Percentiles rank a stretch among this genome's conserved stretches.
These are phyloP conservation scores for Colletotrichum orchidophilum DNA, from an alignment of 2,329 filamentous ascomycete species.

Conservation along the genomic window DNA sequence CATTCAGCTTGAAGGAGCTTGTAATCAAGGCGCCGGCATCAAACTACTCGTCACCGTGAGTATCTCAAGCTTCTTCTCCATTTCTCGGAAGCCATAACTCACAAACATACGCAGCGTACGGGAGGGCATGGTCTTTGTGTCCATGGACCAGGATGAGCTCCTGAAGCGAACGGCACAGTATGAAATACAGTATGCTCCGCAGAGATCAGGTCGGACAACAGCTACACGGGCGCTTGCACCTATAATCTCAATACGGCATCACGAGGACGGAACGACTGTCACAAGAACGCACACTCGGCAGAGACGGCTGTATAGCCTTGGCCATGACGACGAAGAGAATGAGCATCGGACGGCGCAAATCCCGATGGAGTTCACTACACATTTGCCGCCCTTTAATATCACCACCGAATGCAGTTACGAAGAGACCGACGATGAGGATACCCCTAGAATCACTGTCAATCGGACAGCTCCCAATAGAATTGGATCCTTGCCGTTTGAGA, in stretches of 20 bases:
- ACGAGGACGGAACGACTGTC: conserved; percentile 60
- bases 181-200: conserved; percentile 71
- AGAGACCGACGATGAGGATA: conserved; percentile 54
- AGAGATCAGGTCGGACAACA: conserved; percentile 36
- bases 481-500: conserved; percentile 65
- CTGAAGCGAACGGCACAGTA: conserved; percentile 78
- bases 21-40: conserved; percentile 83
- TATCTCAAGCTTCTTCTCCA: not conserved
- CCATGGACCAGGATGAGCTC: conserved; percentile 84
- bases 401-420: conserved; percentile 70
- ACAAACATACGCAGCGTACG: conserved; percentile 68
- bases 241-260: conserved; percentile 62
- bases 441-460: conserved; percentile 35
- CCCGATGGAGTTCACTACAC: conserved; percentile 62
- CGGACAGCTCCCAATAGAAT: conserved; percentile 61
- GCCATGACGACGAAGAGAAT: conserved; percentile 52
- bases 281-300: conserved; percentile 54
- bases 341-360: conserved; percentile 63
- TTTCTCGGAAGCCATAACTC: conserved; percentile 39
- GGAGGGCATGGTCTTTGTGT: conserved; percentile 91
- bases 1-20: conserved; percentile 86
- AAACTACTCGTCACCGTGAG: conserved; percentile 89
- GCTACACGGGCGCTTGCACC: conserved; percentile 37
- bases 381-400: conserved; percentile 61
- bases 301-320: conserved; percentile 56